Conservation (phyloP, 345 rosid genomes). For the Odontarrhena argentea region DNA sequence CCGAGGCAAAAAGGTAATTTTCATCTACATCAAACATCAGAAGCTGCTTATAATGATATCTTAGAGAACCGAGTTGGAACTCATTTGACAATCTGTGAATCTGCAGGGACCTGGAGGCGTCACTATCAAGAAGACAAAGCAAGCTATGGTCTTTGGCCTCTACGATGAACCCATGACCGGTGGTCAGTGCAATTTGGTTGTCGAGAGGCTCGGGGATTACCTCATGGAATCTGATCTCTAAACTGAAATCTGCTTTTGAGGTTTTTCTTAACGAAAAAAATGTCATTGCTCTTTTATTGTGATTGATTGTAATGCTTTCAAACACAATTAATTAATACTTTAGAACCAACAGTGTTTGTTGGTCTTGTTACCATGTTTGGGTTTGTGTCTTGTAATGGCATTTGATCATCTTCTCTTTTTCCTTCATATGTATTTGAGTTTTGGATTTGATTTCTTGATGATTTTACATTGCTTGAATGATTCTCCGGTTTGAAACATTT, state of each 20-base stretch:
- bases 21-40: background rate
- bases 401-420: constrained; percentile 13
- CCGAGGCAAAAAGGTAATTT: constrained; percentile 82
- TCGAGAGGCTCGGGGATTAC: constrained; percentile 63
- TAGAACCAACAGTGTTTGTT: constrained; percentile 26
- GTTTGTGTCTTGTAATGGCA: constrained; percentile 34
- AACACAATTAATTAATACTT: constrained; percentile 30
- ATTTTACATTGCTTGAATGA: background rate
- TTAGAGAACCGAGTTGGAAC: background rate
- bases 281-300: constrained; percentile 22
- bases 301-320: constrained; percentile 33
- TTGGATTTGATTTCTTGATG: constrained; percentile 17
- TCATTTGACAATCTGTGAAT: constrained; percentile 14
- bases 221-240: constrained; percentile 71
- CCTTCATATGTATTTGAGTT: constrained; percentile 21
- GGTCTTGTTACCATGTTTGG: constrained; percentile 20
- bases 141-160: constrained; percentile 43
- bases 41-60: background rate
- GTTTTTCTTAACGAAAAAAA: background rate
- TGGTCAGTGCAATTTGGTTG: constrained; percentile 46
- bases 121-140: constrained; percentile 71
- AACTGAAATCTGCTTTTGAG: constrained; percentile 15
- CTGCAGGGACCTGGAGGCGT: constrained; percentile 78
- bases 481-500: background rate
- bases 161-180: constrained; percentile 46